Evolutionary conservation across 2,329 filamentous ascomycete genomes (phyloP).

Genomic region (Aplosporella prunicola): DNA sequence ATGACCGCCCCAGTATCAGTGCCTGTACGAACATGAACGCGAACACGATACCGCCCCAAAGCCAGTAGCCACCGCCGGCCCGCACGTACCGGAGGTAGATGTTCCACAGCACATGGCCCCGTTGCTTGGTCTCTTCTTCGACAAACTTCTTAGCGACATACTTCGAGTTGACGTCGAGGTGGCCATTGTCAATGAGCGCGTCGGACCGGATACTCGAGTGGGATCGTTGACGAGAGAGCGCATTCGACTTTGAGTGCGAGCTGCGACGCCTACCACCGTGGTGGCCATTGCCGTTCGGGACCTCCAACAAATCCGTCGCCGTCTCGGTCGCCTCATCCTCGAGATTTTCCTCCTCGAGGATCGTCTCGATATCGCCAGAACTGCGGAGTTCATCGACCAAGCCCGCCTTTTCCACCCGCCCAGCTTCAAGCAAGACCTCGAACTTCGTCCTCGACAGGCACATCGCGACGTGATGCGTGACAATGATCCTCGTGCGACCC

Average conservation of each 20-base stretch:
- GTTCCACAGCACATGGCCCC: conserved; percentile 55
- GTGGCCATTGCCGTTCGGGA: conserved; percentile 28
- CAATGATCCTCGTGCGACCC: conserved; percentile 64
- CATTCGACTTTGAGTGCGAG: not conserved
- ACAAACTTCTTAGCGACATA: conserved; percentile 57
- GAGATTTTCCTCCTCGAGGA: conserved; percentile 36
- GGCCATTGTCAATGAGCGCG: conserved; percentile 12
- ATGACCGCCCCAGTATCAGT: conserved; percentile 46
- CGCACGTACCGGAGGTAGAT: conserved; percentile 61
- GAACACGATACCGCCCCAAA: conserved; percentile 46
- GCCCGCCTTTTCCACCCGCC: conserved; percentile 54
- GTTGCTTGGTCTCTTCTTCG: conserved; percentile 64
- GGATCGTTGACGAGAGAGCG: not conserved
- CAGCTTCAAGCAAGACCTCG: conserved; percentile 62
- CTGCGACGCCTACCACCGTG: conserved; percentile 23
- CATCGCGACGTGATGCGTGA: conserved; percentile 70
- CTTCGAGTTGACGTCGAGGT: conserved; percentile 16
- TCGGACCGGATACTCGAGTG: conserved; percentile 9
- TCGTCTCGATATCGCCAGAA: conserved; percentile 32
- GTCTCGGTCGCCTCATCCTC: conserved; percentile 29
- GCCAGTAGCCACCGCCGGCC: conserved; percentile 53
- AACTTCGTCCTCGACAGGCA: conserved; percentile 64
- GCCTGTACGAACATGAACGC: conserved; percentile 48
- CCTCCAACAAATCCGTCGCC: conserved; percentile 22
- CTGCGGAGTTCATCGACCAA: conserved; percentile 49